Conservation (phyloP, 192 early-diverging fungal species). For the Obelidium mucronatum region DNA sequence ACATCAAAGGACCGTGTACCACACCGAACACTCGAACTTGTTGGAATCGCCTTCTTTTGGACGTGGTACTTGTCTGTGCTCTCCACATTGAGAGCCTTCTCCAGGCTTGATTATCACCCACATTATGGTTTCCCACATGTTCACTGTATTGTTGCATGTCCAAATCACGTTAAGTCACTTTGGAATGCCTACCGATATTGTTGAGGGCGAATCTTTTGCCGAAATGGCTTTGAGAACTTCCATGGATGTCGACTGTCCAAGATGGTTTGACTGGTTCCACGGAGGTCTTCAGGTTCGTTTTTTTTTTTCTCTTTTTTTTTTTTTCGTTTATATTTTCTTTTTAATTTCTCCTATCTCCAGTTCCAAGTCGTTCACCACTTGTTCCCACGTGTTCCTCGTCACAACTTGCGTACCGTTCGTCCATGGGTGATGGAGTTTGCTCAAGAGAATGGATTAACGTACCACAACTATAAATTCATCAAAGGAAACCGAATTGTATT, state of each 20-base stretch:
- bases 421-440: constrained; percentile 79
- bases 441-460: constrained; percentile 75
- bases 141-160: constrained; percentile 87
- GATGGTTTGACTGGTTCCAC: constrained; percentile 97
- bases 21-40: constrained; percentile 79
- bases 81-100: constrained; percentile 68
- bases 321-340: constrained; percentile 11
- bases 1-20: constrained; percentile 67
- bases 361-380: constrained; percentile 97
- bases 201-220: constrained; percentile 76
- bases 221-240: constrained; percentile 88
- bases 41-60: constrained; percentile 77
- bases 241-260: constrained; percentile 95
- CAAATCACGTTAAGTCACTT: constrained; percentile 98
- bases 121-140: constrained; percentile 78
- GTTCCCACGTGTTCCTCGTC: constrained; percentile 91
- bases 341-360: too few species aligned
- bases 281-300: constrained; percentile 81
- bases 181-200: constrained; percentile 78
- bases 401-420: constrained; percentile 78
- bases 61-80: constrained; percentile 80
- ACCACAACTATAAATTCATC: constrained; percentile 81
- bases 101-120: constrained; percentile 69
- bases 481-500: constrained; percentile 84
- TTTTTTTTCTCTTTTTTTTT: neutral